Base-by-base conservation (phyloP, 495 filamentous ascomycete genomes). In the Penicillium daleae region DNA sequence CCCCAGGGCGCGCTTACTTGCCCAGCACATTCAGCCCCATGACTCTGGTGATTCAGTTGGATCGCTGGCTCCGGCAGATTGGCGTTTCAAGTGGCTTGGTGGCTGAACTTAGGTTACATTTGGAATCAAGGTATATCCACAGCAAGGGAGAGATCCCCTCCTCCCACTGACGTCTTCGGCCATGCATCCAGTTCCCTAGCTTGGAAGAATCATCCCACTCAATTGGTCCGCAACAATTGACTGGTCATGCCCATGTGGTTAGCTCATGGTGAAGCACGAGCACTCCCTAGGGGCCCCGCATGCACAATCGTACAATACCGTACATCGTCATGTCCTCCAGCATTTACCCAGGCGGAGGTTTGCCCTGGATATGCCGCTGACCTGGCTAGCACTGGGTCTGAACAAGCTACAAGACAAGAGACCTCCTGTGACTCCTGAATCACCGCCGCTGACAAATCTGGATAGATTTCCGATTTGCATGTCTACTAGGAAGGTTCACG, bases 71-170 rank as follows among this genome's bases (percentile, higher is more conserved):
- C 31, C 51, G 27, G 51, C 15, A 54, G 51, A 54, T 35, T 13
- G 27, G 51, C 51, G 51, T 54, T 54, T 54, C 51, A 35, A 37
- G 51, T 54, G 51, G 51, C 51, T 54, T 54, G 51, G 51, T 54
- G 51, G 51, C 51, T 37, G 51, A 54, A 54, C 51, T 37, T 54
- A 50, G 46, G 46, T 50, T 50, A 50, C 46, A 50, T 50, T 50
- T 17, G 46, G n/a, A 50, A 50, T 50, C 26, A n/a, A 50, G n/a
- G 46, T 27, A 17, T 50, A 50, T 9, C 1, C 40, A 46, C 42
- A 46, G 42, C 42, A 46, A 46, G 42, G 42, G 42, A 12, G 19
- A 46, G n/a, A 46, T 46, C 21, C 21, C 8, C 3, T 46, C n/a
- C 19, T 52, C 6, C 49, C 49, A 52, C 49, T 52, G 49, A 52